Conservation (phyloP, 148 eudicot species). For the Rhododendron griersonianum region DNA sequence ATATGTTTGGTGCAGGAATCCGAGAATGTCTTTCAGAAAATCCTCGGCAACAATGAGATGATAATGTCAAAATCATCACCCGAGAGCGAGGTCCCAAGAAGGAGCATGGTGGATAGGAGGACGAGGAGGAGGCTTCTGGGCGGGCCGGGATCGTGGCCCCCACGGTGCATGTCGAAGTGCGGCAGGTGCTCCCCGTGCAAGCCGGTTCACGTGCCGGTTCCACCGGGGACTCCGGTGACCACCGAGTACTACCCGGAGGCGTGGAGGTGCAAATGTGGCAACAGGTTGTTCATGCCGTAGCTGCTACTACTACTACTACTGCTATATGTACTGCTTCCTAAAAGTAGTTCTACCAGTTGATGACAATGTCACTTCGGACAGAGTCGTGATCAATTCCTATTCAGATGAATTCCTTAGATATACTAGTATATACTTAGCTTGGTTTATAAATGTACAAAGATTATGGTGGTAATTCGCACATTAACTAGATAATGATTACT, state of each 20-base stretch:
- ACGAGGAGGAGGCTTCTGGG: conserved; percentile 41
- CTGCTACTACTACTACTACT: background rate
- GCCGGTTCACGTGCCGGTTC: conserved; percentile 55
- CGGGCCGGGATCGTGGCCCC: conserved; percentile 61
- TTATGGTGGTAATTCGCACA: background rate
- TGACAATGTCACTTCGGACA: background rate
- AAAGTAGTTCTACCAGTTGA: background rate
- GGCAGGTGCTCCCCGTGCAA: conserved; percentile 59
- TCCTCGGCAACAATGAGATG: background rate
- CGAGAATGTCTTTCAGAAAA: background rate
- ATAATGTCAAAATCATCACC: background rate
- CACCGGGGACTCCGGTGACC: conserved; percentile 50
- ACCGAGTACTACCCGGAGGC: conserved; percentile 71
- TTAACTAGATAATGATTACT: background rate
- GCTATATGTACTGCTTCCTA: background rate
- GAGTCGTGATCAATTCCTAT: background rate
- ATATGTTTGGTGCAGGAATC: background rate
- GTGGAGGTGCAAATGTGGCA: conserved; percentile 69
- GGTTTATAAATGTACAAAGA: background rate
- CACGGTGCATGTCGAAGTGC: conserved; percentile 50
- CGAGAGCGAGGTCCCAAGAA: background rate
- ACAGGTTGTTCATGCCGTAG: conserved; percentile 55
- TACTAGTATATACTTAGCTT: background rate
- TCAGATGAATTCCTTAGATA: background rate
- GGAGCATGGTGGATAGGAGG: background rate